Base-by-base conservation (phyloP, 345 rosid genomes). In the Alliaria petiolata region DNA sequence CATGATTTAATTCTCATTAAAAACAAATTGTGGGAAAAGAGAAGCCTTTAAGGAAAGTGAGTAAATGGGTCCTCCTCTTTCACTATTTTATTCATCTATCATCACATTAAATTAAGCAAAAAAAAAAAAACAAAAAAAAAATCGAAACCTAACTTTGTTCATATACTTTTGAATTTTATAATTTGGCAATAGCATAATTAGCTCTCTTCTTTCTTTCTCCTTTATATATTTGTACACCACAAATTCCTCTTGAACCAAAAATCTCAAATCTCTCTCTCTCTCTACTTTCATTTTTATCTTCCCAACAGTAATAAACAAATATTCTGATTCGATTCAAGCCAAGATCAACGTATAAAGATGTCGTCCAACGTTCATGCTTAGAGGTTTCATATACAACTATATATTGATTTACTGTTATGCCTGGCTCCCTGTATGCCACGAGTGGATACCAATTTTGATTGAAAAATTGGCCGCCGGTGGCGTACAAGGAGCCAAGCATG, bases 401-500 rank as follows among this genome's bases (percentile, higher is more conserved):
- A 26, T 30, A 36, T 42, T 49, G 12, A 2, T 26, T 26, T 39
- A 6, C 5, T 2, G 17, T 67, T 10, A 75, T 67, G 78, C 78
- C 73, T 75, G 78, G 78, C 63, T 75, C 74, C 73, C 69, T 75
- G 78, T 75, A 75, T 75, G 69, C 74, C 78, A 75, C 68, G 2
- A 60, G 71, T 67, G 8, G 78, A 33, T 43, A 16, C 8, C 56
- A 25, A 28, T 58, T 75, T 75, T 75, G 0, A 5, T 25, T 12
- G 0, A 22, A 60, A 67, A 75, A 60, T 75, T 33, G 33, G 63
- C 69, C 67, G 61, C 57, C 13, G 3, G 68, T 75, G 78, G 79
- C 79, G 40, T 75, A 61, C 74, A 53, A 75, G 67, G 74, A 75
- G 69, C 5, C 74, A 75, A 75, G 79, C 79, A 75, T 75, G 69